These are phyloP conservation scores for Didymella pomorum DNA, from an alignment of 2,329 filamentous ascomycete genomes.

Conservation along the genomic window DNA sequence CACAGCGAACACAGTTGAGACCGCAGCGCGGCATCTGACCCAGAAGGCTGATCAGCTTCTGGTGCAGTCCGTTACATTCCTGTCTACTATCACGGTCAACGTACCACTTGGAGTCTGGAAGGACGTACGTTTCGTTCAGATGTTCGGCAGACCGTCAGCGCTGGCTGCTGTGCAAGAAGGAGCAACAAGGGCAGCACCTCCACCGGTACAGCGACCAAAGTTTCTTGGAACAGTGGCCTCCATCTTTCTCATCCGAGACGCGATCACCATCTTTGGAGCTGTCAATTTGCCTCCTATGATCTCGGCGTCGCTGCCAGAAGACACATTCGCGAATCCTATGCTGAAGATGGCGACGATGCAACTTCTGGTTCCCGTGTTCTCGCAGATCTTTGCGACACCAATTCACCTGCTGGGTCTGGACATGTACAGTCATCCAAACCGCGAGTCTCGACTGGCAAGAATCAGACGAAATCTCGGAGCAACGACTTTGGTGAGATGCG, in stretches of 20 bases:
- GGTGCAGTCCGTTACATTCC: conserved; percentile 33
- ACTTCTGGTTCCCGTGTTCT: conserved; percentile 40
- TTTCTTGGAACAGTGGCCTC: conserved; percentile 30
- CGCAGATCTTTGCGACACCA: conserved; percentile 39
- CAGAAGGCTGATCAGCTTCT: conserved; percentile 25
- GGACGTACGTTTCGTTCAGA: conserved; percentile 41
- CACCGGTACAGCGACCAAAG: conserved; percentile 11
- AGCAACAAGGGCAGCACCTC: neutral
- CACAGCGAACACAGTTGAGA: conserved; percentile 38
- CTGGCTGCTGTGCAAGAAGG: conserved; percentile 6
- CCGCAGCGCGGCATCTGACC: conserved; percentile 22
- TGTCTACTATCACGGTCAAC: conserved; percentile 39
- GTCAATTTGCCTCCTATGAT: conserved; percentile 40
- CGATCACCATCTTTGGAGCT: conserved; percentile 43
- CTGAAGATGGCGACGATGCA: conserved; percentile 35
- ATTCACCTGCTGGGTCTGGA: conserved; percentile 40
- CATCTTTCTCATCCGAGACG: conserved; percentile 41
- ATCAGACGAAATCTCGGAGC: conserved; percentile 29
- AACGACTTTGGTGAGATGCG: conserved; percentile 38
- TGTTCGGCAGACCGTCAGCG: conserved; percentile 27
- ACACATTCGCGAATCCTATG: conserved; percentile 25
- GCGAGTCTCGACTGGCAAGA: conserved; percentile 17
- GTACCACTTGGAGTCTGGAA: conserved; percentile 41
- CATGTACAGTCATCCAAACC: conserved; percentile 30
- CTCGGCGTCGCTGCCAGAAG: conserved; percentile 28